Evolutionary conservation across 495 filamentous ascomycete species (phyloP).

Genomic region (Aspergillus sclerotioniger): DNA sequence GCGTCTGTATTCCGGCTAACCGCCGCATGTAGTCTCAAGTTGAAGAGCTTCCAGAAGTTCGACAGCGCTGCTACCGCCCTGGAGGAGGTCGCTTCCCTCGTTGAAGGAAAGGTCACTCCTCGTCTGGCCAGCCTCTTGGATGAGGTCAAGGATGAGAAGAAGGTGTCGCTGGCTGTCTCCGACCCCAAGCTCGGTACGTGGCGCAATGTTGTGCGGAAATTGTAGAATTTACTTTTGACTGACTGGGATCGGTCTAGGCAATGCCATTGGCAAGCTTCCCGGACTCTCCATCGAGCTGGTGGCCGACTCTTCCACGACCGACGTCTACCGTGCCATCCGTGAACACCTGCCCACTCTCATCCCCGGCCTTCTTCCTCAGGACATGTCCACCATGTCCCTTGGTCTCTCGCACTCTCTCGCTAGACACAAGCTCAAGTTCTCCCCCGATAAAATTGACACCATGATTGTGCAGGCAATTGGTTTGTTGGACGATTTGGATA

Average conservation of each 20-base stretch:
- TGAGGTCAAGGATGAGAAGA: constrained; percentile 95
- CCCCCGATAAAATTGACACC: constrained; percentile 96
- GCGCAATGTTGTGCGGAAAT: neutral
- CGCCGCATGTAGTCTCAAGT: constrained; percentile 64
- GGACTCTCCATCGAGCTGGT: constrained; percentile 79
- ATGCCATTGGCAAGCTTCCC: constrained; percentile 89
- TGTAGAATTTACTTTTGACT: constrained; percentile 1
- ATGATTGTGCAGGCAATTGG: constrained; percentile 99
- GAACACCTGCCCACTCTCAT: constrained; percentile 87
- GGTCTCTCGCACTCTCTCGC: constrained; percentile 96
- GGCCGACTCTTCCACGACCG: constrained; percentile 80
- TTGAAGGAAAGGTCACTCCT: constrained; percentile 95
- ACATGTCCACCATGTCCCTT: constrained; percentile 87
- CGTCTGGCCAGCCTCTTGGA: constrained; percentile 79
- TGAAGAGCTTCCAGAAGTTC: constrained; percentile 97
- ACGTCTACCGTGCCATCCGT: constrained; percentile 91
- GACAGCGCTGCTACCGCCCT: constrained; percentile 82
- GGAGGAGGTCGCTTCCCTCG: constrained; percentile 81
- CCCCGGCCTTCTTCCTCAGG: constrained; percentile 79
- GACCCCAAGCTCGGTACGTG: constrained; percentile 84
- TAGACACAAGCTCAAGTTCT: constrained; percentile 98
- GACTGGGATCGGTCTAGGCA: constrained; percentile 45
- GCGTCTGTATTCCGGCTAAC: constrained; percentile 28
- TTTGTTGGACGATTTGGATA: constrained; percentile 93
- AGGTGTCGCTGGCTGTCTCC: constrained; percentile 89